A percentile compares a stretch with the other conserved stretches of the same genome.
Evolutionary conservation across 2,329 filamentous ascomycete species (phyloP).

Genomic region (Aspergillus pseudotamarii): DNA sequence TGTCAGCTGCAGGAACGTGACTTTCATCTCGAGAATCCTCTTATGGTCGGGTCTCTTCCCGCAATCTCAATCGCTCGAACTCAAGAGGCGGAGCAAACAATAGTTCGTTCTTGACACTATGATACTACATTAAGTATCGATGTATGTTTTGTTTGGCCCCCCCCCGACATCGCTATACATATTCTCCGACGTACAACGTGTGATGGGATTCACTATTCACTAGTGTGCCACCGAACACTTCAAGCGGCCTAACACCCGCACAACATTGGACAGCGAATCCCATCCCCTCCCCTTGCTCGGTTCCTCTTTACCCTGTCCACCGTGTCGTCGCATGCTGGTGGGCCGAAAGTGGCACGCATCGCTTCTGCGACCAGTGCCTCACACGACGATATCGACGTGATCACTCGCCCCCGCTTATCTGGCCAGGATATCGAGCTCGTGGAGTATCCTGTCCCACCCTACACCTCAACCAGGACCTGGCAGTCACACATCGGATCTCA

Average conservation of each 20-base stretch:
- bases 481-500: constrained; percentile 11
- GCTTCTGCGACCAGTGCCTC: constrained; percentile 31
- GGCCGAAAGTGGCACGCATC: constrained; percentile 28
- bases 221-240: constrained; percentile 5
- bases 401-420: constrained; percentile 22
- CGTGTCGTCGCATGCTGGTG: constrained; percentile 32
- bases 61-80: background rate
- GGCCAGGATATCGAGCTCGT: constrained; percentile 38
- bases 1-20: constrained; percentile 4
- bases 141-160: background rate
- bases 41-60: background rate
- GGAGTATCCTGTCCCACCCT: constrained; percentile 22
- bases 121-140: background rate
- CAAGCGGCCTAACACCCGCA: background rate
- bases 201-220: background rate
- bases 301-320: constrained; percentile 14
- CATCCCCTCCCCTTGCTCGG: constrained; percentile 5
- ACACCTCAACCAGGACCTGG: constrained; percentile 6
- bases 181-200: constrained; percentile 4
- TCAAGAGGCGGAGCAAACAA: too few species aligned
- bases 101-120: background rate
- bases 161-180: background rate
- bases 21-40: background rate
- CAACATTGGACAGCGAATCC: background rate
- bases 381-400: constrained; percentile 15